These are phyloP conservation scores for Deinandra increscens DNA, from an alignment of 129 eudicot genomes.

Conservation along the genomic window DNA sequence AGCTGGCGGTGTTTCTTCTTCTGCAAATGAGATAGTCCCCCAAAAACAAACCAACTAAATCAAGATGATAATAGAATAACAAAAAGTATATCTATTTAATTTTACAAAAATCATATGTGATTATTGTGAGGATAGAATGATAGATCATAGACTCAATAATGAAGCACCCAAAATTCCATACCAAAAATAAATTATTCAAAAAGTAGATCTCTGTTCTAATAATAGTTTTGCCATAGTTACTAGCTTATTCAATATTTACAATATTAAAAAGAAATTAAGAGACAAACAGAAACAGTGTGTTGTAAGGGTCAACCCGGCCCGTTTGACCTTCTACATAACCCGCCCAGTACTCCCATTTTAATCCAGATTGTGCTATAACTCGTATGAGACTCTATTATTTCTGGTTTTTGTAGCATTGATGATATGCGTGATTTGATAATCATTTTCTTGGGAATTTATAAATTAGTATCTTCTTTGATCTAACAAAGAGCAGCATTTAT, in stretches of 20 bases:
- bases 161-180: too few species aligned
- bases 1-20: constrained; percentile 92
- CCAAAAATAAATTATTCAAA: too few species aligned
- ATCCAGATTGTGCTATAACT: too few species aligned
- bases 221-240: not conserved
- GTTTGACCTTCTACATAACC: not conserved
- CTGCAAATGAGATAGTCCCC: constrained; percentile 45
- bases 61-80: not conserved
- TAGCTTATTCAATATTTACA: not conserved
- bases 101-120: not conserved
- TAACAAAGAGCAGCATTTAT: not conserved
- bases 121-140: constrained; percentile 6
- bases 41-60: constrained; percentile 10
- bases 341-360: not conserved
- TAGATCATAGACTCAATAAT: not conserved
- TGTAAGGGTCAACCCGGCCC: too few species aligned
- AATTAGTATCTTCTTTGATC: not conserved
- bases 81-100: not conserved
- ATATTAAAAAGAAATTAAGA: not conserved
- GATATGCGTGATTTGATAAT: not conserved
- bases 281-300: not conserved
- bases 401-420: not conserved
- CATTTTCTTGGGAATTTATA: not conserved
- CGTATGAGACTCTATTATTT: too few species aligned
- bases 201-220: not conserved